These are phyloP conservation scores for Pleurostoma richardsiae DNA, from an alignment of 2,329 filamentous ascomycete species.

Conservation along the genomic window DNA sequence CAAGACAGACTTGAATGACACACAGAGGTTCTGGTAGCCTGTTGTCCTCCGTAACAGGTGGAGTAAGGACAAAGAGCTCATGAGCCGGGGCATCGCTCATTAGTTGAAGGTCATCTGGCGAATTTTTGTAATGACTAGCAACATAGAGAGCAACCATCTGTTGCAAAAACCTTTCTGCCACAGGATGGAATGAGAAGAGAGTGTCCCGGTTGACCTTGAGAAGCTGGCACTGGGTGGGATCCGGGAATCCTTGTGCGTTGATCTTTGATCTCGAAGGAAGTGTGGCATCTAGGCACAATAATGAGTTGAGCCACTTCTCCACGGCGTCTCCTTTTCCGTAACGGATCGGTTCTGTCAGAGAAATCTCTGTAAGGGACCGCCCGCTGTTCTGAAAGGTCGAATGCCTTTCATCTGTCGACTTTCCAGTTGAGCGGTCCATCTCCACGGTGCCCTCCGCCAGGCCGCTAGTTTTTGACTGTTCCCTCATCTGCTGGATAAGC, in stretches of 20 bases:
- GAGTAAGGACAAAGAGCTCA: constrained; percentile 89
- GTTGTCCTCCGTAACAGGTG: constrained; percentile 73
- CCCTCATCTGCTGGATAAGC: constrained; percentile 91
- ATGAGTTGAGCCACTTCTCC: constrained; percentile 92
- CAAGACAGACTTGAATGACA: constrained; percentile 88
- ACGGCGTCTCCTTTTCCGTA: constrained; percentile 88
- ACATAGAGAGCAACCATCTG: constrained; percentile 98
- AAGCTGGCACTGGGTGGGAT: constrained; percentile 86
- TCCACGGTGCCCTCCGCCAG: constrained; percentile 57
- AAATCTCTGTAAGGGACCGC: constrained; percentile 84
- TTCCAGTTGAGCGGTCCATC: constrained; percentile 75
- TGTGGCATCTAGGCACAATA: constrained; percentile 91
- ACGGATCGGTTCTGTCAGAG: constrained; percentile 87
- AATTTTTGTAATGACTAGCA: constrained; percentile 96
- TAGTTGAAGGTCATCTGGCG: constrained; percentile 93
- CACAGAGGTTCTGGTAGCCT: constrained; percentile 88
- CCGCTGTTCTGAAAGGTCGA: constrained; percentile 52
- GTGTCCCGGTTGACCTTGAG: constrained; percentile 95
- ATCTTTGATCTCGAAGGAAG: constrained; percentile 67
- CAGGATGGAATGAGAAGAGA: constrained; percentile 94
- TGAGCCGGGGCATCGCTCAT: constrained; percentile 98
- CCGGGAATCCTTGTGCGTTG: constrained; percentile 73
- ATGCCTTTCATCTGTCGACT: constrained; percentile 59
- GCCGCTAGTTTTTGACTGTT: constrained; percentile 71
- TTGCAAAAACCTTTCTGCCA: constrained; percentile 94